phyloP scores from a whole-genome alignment of 1,139 yeast genomes.

The Lodderomyces oxycetoniae region DNA sequence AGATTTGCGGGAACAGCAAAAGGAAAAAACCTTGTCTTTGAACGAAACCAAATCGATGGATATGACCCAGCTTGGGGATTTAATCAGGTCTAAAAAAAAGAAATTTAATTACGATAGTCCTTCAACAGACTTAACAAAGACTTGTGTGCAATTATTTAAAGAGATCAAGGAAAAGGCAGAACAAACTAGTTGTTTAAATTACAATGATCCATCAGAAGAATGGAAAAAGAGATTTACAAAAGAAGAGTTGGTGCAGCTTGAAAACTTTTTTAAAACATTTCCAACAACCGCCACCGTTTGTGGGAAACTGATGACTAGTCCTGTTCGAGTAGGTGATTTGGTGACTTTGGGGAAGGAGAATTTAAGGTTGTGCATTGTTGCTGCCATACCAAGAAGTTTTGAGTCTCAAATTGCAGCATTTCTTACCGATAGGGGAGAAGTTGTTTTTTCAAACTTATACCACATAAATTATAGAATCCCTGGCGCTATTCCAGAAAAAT shows the following conservation, averaged over 20 bases:
- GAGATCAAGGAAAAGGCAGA: slow-evolving; percentile 6
- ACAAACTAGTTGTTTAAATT: slow-evolving; percentile 14
- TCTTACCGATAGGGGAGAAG: slow-evolving; percentile 52
- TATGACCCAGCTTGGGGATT: background rate
- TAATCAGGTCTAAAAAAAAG: slow-evolving; percentile 4
- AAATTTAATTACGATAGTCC: slow-evolving; percentile 3
- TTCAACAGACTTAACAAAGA: slow-evolving; percentile 6
- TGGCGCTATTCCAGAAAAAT: slow-evolving; percentile 37
- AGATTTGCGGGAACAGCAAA: too few species aligned
- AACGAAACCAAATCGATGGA: too few species aligned
- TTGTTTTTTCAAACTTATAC: slow-evolving; percentile 45
- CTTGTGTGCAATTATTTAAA: slow-evolving; percentile 6
- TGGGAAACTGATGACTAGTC: slow-evolving; percentile 20
- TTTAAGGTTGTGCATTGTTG: slow-evolving; percentile 30
- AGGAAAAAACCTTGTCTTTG: too few species aligned
- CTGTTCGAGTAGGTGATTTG: slow-evolving; percentile 36
- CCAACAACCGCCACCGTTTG: slow-evolving; percentile 26
- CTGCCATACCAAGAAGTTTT: slow-evolving; percentile 26
- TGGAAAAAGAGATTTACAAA: slow-evolving; percentile 18
- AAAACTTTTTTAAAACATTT: slow-evolving; percentile 12
- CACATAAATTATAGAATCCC: slow-evolving; percentile 53
- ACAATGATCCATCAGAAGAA: slow-evolving; percentile 16
- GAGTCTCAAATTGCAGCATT: slow-evolving; percentile 41
- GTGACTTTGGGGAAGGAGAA: slow-evolving; percentile 32
- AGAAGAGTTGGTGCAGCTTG: background rate